Conservation (phyloP, 2,329 filamentous ascomycete species). For the Ramularia endophylla region DNA sequence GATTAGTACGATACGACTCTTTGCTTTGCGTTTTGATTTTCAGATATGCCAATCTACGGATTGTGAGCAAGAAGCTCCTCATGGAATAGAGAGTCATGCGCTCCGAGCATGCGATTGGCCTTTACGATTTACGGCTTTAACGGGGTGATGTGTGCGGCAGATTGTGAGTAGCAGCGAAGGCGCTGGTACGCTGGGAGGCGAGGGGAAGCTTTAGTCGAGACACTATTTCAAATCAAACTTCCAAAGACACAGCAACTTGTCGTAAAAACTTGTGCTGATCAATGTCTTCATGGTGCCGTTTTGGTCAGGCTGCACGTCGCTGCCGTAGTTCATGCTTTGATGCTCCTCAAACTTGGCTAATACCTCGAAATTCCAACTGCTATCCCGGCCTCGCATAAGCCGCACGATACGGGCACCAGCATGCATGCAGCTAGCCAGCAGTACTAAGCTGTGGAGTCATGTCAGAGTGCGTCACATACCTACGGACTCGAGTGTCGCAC, state of each 20-base stretch:
- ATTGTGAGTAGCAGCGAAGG: too few species aligned
- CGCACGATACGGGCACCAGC: slow-evolving; percentile 66
- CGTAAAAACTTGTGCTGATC: slow-evolving; percentile 73
- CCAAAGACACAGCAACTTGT: slow-evolving; percentile 66
- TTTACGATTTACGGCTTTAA: too few species aligned
- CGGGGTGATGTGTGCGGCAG: too few species aligned
- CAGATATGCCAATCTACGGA: too few species aligned
- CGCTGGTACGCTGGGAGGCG: too few species aligned
- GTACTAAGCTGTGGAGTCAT: slow-evolving; percentile 32
- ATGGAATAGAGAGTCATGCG: not conserved
- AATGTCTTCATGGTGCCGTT: slow-evolving; percentile 35
- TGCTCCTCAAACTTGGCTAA: slow-evolving; percentile 75
- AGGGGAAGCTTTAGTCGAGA: too few species aligned
- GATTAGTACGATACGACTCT: too few species aligned
- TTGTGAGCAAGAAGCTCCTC: not conserved
- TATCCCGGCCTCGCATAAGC: slow-evolving; percentile 33
- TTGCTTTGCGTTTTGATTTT: too few species aligned
- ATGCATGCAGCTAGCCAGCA: slow-evolving; percentile 94
- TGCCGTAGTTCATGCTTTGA: slow-evolving; percentile 91
- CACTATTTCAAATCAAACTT: slow-evolving; percentile 4
- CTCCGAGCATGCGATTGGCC: not conserved
- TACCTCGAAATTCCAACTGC: slow-evolving; percentile 57
- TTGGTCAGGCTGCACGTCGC: slow-evolving; percentile 54
- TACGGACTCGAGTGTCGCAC: not conserved
- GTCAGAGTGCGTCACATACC: slow-evolving; percentile 10